These are phyloP conservation scores for Coelastrella sp. DNA, from an alignment of 139 green algal genomes.

Conservation along the genomic window DNA sequence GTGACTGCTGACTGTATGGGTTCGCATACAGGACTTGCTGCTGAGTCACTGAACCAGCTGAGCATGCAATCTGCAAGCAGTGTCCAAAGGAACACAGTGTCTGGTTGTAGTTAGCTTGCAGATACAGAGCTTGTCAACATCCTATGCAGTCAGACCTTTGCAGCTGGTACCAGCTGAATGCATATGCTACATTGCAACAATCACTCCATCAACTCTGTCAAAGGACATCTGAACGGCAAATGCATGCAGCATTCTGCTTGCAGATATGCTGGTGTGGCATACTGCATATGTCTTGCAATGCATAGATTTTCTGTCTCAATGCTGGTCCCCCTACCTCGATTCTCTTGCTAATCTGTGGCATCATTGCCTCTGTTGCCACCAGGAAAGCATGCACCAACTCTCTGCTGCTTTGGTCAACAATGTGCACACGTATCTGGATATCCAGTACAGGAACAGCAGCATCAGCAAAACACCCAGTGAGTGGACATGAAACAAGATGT, in stretches of 20 bases:
- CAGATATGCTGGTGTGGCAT: background rate
- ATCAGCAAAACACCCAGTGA: background rate
- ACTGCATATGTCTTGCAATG: background rate
- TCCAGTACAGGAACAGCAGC: background rate
- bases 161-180: too few species aligned
- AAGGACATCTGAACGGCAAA: too few species aligned
- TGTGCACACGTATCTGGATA: slow-evolving; percentile 57
- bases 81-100: background rate
- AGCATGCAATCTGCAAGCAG: background rate
- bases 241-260: too few species aligned
- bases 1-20: background rate
- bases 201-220: too few species aligned
- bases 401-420: slow-evolving; percentile 65
- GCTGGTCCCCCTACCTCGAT: slow-evolving; percentile 12
- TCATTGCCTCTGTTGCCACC: slow-evolving; percentile 60
- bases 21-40: background rate
- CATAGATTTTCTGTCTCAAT: background rate
- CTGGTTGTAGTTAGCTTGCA: background rate
- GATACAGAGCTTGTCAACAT: too few species aligned
- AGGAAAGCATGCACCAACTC: slow-evolving; percentile 72
- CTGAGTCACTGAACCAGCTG: background rate
- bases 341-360: slow-evolving; percentile 50
- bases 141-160: too few species aligned
- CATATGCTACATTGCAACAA: too few species aligned
- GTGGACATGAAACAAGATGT: background rate